Evolutionary conservation across 176 grass and related monocot species (phyloP).

Genomic region (Carex cristatella): DNA sequence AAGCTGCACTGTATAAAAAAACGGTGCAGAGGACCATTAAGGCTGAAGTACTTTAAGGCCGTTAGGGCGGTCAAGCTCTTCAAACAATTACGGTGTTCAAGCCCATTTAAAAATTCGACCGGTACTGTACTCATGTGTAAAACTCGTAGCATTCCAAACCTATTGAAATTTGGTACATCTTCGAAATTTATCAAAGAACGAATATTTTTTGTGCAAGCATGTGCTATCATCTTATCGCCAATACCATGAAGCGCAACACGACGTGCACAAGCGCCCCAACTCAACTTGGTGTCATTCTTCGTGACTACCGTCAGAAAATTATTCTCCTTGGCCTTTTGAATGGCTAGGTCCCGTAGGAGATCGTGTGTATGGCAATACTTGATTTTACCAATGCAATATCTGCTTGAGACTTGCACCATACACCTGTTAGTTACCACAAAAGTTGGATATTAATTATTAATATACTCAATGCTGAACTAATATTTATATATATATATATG

Average conservation of each 20-base stretch:
- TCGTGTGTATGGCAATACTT: background rate
- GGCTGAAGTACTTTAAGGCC: background rate
- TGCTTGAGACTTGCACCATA: too few relatives aligned
- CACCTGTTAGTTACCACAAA: too few relatives aligned
- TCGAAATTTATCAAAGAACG: background rate
- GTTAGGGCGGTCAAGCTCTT: background rate
- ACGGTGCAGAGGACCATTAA: rapidly evolving
- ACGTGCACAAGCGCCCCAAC: background rate
- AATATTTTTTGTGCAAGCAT: too few relatives aligned
- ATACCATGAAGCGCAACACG: background rate
- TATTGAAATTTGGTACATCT: background rate
- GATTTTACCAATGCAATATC: background rate
- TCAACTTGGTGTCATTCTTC: background rate
- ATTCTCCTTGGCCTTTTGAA: background rate
- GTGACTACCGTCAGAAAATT: background rate
- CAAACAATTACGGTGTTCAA: too few relatives aligned
- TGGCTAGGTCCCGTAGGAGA: background rate
- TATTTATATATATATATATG: too few relatives aligned
- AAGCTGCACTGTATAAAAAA: too few relatives aligned
- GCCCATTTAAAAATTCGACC: too few relatives aligned
- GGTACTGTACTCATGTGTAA: background rate
- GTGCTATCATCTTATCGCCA: background rate
- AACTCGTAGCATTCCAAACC: background rate
- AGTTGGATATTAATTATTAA: too few relatives aligned
- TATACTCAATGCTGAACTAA: too few relatives aligned